Evolutionary conservation across 768 basidiomycete species (phyloP), one percentile per base, ranked within the genome.

Genomic region (Podaxis sp.): DNA sequence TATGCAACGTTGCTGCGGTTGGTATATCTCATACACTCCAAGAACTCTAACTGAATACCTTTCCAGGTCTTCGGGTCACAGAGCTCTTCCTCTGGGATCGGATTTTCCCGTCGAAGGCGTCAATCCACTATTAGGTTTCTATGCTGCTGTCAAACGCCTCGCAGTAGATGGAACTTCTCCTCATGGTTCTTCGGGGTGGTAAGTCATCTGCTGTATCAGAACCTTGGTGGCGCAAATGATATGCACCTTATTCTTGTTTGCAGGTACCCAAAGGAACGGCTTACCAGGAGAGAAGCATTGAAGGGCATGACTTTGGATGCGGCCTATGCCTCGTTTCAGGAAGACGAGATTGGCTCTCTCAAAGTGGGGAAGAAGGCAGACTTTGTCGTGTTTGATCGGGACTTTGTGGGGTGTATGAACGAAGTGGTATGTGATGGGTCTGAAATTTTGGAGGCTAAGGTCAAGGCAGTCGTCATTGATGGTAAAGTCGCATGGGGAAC

Each of bases 31-130:
- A 51, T 29, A 9, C 27, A 19, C 27, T 8, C 25, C 25, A 24
- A 72, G 69, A 53, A 66, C 73, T 2, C 88, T 89, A 11, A 77
- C 72, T 4, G 74, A 76, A n/a, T 73, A 80, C 0, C 72, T 87
- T 13, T 80, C 24, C 43, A 61, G 60, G 12, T 19, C 27, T 27
- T 61, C 60, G 27, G 41, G 50, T 47, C 41, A 61, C 19, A 47
- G 17, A 11, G 36, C 19, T 25, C 61, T 96, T 2, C 88, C 94
- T 0, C 80, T 98, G 1, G 96, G 96, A 2, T 93, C 94, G 2
- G 96, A 98, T 72, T 97, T 98, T 73, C 96, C 96, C 0, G 88
- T 98, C 2, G 96, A 98, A 73, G 83, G 85, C 9, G 88, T 96
- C 57, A 93, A 96, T 69, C 96, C 96, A 0, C 76, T 98, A 37